A percentile compares a stretch with the other conserved stretches of the same genome.
phyloP scores from a whole-genome alignment of 2,329 filamentous ascomycete genomes.

The Penicillium sp. region DNA sequence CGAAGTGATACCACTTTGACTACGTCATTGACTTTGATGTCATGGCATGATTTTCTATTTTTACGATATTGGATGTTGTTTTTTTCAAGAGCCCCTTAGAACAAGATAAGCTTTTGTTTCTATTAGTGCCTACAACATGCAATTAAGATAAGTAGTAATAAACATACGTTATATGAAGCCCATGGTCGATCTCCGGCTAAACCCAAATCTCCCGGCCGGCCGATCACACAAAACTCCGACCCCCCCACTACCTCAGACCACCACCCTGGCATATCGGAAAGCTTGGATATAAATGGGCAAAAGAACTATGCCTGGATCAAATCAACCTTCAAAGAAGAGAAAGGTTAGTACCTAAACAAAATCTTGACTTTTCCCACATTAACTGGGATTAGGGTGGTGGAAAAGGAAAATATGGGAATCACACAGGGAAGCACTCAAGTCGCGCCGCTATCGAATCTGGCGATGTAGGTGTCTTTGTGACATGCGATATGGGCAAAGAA shows the following conservation, averaged over 20 bases:
- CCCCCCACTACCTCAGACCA: conserved; percentile 4
- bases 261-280: conserved; percentile 1
- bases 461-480: conserved; percentile 62
- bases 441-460: conserved; percentile 42
- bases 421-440: conserved; percentile 28
- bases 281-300: conserved; percentile 21
- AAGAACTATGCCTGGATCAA: conserved; percentile 31
- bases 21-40: conserved; percentile 29
- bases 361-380: no score
- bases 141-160: background rate
- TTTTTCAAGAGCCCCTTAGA: background rate
- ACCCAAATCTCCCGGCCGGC: conserved; percentile 11
- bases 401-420: conserved; percentile 29
- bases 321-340: conserved; percentile 30
- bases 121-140: no score
- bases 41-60: conserved; percentile 14
- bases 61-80: background rate
- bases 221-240: conserved; percentile 22
- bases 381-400: conserved; percentile 24
- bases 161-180: conserved; percentile 2
- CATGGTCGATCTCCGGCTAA: conserved; percentile 18
- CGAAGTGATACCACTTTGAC: conserved; percentile 1
- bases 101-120: background rate
- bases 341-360: conserved; percentile 27
- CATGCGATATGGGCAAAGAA: conserved; percentile 61